phyloP scores from a whole-genome alignment of 1,139 yeast genomes.

The Pichia sp. region DNA sequence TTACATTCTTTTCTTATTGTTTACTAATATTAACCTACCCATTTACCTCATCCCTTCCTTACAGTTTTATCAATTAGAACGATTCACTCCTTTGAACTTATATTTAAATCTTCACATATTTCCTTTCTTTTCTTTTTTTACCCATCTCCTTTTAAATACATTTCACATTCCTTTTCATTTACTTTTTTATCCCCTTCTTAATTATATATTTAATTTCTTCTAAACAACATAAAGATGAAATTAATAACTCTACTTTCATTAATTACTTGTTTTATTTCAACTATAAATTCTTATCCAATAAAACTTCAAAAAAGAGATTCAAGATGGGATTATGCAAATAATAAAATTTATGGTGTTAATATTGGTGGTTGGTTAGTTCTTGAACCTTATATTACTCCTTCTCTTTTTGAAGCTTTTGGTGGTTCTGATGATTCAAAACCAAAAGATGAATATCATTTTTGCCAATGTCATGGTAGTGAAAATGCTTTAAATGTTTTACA shows the following conservation, averaged over 20 bases:
- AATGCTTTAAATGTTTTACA: constrained; percentile 47
- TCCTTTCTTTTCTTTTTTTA: too few species aligned
- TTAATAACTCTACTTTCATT: constrained; percentile 2
- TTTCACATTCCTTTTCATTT: too few species aligned
- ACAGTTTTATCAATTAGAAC: too few species aligned
- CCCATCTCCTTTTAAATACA: too few species aligned
- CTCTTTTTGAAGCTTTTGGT: constrained; percentile 43
- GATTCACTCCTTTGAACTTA: too few species aligned
- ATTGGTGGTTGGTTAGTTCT: constrained; percentile 91
- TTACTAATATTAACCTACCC: too few species aligned
- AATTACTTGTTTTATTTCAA: constrained; percentile 5
- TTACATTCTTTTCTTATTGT: too few species aligned
- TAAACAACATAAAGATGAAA: too few species aligned
- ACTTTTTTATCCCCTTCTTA: too few species aligned
- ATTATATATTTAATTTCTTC: too few species aligned
- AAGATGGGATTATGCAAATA: constrained; percentile 42
- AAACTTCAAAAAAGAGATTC: constrained; percentile 21
- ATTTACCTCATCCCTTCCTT: too few species aligned
- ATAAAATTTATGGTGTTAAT: constrained; percentile 69
- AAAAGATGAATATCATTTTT: constrained; percentile 77
- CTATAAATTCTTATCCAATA: constrained; percentile 21
- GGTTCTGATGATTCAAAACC: constrained; percentile 50
- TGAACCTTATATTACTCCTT: constrained; percentile 84
- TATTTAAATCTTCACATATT: too few species aligned
- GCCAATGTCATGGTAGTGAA: constrained; percentile 55